Conservation (phyloP, 306 rosid genomes). For the Urtica urens region DNA sequence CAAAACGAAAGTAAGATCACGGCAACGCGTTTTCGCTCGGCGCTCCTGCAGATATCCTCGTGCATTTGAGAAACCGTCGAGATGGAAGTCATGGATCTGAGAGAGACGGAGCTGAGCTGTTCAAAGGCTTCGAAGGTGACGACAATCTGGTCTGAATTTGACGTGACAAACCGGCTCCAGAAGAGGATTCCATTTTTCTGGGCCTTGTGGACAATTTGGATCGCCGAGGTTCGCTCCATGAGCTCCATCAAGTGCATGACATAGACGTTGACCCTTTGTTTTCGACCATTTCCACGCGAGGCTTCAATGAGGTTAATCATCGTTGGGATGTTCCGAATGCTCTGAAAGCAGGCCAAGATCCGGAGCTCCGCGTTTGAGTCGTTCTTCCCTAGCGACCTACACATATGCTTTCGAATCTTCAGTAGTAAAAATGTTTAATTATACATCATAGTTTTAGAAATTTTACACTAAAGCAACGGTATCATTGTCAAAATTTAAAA, state of each 20-base stretch:
- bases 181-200: constrained; percentile 52
- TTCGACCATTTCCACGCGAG: constrained; percentile 60
- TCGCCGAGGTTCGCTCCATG: constrained; percentile 51
- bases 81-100: constrained; percentile 71
- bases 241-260: constrained; percentile 84
- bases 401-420: too few species aligned
- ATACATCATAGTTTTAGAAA: too few species aligned
- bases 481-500: too few species aligned
- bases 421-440: too few species aligned
- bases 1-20: constrained; percentile 73
- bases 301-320: constrained; percentile 66
- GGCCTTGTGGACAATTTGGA: constrained; percentile 52
- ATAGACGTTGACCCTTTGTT: constrained; percentile 53
- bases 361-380: constrained; percentile 42
- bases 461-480: too few species aligned
- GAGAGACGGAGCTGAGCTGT: constrained; percentile 54
- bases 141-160: constrained; percentile 34
- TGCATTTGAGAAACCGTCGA: constrained; percentile 59
- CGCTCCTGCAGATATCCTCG: constrained; percentile 71
- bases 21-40: constrained; percentile 51
- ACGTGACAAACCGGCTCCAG: constrained; percentile 53
- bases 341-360: constrained; percentile 56
- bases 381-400: constrained; percentile 44
- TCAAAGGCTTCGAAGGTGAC: constrained; percentile 67
- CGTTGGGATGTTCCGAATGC: constrained; percentile 52